These are phyloP conservation scores for Sporothrix brunneoviolacea DNA, from an alignment of 2,329 filamentous ascomycete genomes.

Conservation along the genomic window DNA sequence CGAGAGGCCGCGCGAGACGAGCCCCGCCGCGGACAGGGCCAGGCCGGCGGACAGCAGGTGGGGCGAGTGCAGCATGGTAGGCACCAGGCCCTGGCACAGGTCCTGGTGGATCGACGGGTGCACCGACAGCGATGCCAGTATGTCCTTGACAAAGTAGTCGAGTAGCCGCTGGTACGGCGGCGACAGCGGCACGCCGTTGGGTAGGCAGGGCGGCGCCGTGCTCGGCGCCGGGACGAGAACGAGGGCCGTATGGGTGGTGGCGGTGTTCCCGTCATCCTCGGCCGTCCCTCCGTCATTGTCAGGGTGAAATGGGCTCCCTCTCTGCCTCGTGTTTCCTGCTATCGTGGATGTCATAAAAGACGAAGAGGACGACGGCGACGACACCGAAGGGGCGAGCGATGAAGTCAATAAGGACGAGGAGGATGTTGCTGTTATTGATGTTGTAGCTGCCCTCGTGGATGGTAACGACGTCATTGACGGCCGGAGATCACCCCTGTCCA, in stretches of 20 bases:
- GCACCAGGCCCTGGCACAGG: constrained; percentile 9
- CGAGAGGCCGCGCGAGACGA: constrained; percentile 11
- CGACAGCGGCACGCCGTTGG: constrained; percentile 11
- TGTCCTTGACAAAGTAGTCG: constrained; percentile 14
- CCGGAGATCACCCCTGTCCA: neutral
- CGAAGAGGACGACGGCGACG: too few relatives aligned
- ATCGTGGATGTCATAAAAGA: too few relatives aligned
- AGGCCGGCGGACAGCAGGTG: constrained; percentile 14
- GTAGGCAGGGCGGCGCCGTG: neutral
- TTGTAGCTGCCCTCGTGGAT: neutral
- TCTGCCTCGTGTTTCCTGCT: too few relatives aligned
- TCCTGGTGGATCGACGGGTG: constrained; percentile 15
- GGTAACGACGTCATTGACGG: neutral
- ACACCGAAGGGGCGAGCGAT: too few relatives aligned
- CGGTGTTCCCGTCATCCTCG: neutral
- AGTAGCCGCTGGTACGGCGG: constrained; percentile 14
- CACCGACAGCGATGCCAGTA: constrained; percentile 11
- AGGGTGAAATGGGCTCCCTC: too few relatives aligned
- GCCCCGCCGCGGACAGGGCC: constrained; percentile 5
- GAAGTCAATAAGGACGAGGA: too few relatives aligned
- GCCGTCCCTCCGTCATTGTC: too few relatives aligned
- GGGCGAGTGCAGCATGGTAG: constrained; percentile 9
- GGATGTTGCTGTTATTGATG: too few relatives aligned
- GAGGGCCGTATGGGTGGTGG: neutral
- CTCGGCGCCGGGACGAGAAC: neutral